Conservation (phyloP, 2,329 filamentous ascomycete genomes). For the Aureobasidium sp. region DNA sequence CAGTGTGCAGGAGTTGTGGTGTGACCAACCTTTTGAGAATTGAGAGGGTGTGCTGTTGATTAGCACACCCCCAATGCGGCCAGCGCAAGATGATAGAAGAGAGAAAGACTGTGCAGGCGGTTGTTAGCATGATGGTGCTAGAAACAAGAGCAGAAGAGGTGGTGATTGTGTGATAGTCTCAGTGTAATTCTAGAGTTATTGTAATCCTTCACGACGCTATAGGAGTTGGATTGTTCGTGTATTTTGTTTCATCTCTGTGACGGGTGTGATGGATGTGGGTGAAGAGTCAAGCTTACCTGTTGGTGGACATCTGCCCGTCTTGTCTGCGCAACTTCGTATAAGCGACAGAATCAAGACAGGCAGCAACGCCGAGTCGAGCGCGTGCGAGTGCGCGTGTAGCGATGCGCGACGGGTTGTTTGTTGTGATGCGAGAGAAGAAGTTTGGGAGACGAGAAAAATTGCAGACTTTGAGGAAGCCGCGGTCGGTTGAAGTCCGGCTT, state of each 20-base stretch:
- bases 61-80: not conserved
- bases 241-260: constrained; percentile 21
- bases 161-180: constrained; percentile 23
- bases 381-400: not conserved
- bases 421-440: constrained; percentile 7
- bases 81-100: not conserved
- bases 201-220: constrained; percentile 44
- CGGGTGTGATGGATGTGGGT: not conserved
- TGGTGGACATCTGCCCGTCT: not conserved
- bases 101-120: not conserved
- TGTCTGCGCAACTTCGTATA: not conserved
- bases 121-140: constrained; percentile 2
- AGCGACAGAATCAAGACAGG: not conserved
- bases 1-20: not conserved
- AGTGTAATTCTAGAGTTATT: constrained; percentile 49
- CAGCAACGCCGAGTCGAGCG: not conserved
- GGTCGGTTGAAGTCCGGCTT: constrained; percentile 2
- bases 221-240: constrained; percentile 51
- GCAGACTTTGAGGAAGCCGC: constrained; percentile 12
- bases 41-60: not conserved
- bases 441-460: not conserved
- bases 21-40: constrained; percentile 14
- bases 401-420: not conserved
- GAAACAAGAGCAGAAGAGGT: not conserved
- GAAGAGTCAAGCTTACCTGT: not conserved